These are phyloP conservation scores for Naganishia liquefaciens DNA, from an alignment of 1,284 basidiomycete species.

Conservation along the genomic window DNA sequence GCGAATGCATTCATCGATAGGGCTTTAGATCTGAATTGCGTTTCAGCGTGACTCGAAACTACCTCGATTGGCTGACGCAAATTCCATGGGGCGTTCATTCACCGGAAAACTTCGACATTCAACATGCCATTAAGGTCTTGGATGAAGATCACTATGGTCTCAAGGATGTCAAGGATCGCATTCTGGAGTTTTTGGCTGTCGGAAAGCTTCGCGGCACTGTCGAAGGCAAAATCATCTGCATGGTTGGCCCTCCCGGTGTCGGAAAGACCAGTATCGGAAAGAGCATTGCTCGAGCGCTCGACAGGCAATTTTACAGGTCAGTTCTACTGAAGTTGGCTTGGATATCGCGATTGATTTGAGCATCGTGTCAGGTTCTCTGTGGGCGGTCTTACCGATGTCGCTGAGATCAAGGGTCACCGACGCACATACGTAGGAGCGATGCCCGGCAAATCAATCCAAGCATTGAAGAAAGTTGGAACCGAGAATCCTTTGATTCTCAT, in stretches of 20 bases:
- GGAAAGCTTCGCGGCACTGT: constrained; percentile 95
- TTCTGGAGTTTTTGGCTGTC: constrained; percentile 96
- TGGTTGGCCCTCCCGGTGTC: constrained; percentile 95
- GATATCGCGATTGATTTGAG: not conserved
- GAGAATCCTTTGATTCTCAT: constrained; percentile 97
- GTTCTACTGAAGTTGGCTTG: not conserved
- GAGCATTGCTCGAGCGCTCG: constrained; percentile 59
- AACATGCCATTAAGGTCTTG: constrained; percentile 78
- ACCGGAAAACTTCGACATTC: constrained; percentile 87
- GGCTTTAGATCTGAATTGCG: constrained; percentile 18
- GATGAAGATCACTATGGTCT: constrained; percentile 97
- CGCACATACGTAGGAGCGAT: constrained; percentile 95
- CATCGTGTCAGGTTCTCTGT: constrained; percentile 73
- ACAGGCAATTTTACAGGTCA: constrained; percentile 51
- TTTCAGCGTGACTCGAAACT: constrained; percentile 83
- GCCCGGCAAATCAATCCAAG: constrained; percentile 97
- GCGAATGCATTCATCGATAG: not conserved
- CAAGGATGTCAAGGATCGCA: constrained; percentile 93
- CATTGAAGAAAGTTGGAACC: constrained; percentile 91
- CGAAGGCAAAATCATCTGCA: constrained; percentile 97
- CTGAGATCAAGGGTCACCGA: constrained; percentile 98
- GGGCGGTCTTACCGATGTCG: constrained; percentile 93
- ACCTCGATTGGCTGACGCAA: constrained; percentile 93
- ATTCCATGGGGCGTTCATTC: constrained; percentile 97
- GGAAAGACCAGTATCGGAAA: constrained; percentile 95